Evolutionary conservation across 176 grass and related monocot genomes (phyloP).

Genomic region (Leersia perrieri): DNA sequence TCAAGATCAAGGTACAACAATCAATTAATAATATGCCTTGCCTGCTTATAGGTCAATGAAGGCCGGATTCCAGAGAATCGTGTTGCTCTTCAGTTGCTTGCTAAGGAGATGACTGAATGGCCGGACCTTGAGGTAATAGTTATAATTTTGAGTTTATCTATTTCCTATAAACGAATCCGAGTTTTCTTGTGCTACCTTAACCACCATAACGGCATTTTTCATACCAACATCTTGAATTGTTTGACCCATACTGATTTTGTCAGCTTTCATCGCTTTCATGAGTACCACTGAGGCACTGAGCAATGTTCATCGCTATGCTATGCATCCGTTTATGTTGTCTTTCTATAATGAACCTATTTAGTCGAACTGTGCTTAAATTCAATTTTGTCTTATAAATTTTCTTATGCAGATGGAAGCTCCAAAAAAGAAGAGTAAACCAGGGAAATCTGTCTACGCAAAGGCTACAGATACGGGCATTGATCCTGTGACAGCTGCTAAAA

Average conservation of each 20-base stretch:
- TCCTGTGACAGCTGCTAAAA: slow-evolving; percentile 74
- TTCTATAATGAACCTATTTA: neutral
- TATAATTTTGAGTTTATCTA: slow-evolving; percentile 9
- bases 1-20: neutral
- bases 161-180: neutral
- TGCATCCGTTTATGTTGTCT: neutral
- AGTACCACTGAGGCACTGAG: neutral
- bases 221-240: neutral
- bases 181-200: neutral
- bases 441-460: slow-evolving; percentile 85
- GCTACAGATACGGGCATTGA: slow-evolving; percentile 91
- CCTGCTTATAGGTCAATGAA: slow-evolving; percentile 71
- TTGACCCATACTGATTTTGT: neutral
- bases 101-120: slow-evolving; percentile 92
- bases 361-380: neutral
- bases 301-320: neutral
- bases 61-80: slow-evolving; percentile 79
- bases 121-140: slow-evolving; percentile 72
- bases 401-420: slow-evolving; percentile 55
- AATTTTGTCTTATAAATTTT: slow-evolving; percentile 5
- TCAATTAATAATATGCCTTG: neutral
- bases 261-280: neutral
- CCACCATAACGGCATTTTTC: neutral
- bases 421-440: slow-evolving; percentile 61
- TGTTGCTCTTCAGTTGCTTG: slow-evolving; percentile 67